Base-by-base conservation (phyloP, 441 rosid genomes). In the California macrophylla region DNA sequence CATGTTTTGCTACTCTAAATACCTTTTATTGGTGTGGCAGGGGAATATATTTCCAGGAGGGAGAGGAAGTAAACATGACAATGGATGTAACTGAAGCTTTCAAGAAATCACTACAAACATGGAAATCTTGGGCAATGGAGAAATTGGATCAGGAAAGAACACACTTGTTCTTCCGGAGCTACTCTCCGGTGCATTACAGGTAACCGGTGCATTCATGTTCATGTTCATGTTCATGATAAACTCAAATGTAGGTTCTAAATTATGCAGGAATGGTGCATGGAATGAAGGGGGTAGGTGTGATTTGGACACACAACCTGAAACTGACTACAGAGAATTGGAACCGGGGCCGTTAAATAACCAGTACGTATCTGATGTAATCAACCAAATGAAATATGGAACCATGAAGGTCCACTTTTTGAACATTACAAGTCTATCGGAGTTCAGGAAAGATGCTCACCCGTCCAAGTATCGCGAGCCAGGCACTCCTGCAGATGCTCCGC, bases 161-260 rank as follows among this genome's bases (percentile, higher is more conserved):
- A 70, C 86, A 83, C 63, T 68, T 88, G 66, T 87, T 92, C 85
- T 86, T 89, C 71, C 85, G 94, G 5, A 86, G 96, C 81, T 89
- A 81, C 76, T 87, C 98, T 36, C 94, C 99, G 0, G 83, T 78
- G 36, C 94, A 94, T 81, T 92, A 82, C 88, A 91, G 91, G 96
- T 78, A 69, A 69, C n/a, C n/a, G n/a, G 75, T 78, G 50, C 7
- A 1, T 9, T 20, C 13, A 40, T 4, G 7, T 45, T 16, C 21
- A 5, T 66, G 13, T 66, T 25, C 12, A 64, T 62, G 61, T 68
- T 6, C 13, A 7, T 15, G 15, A 2, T 45, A 15, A 45, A 3
- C 16, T 45, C 18, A 7, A 6, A 20, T 18, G 20, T 3, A 47
- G 21, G 25, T 10, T 23, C 15, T 6, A 12, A 24, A 64, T 64